Base-by-base conservation (phyloP, 116 monocot genomes). In the Dioscorea cayenensis region DNA sequence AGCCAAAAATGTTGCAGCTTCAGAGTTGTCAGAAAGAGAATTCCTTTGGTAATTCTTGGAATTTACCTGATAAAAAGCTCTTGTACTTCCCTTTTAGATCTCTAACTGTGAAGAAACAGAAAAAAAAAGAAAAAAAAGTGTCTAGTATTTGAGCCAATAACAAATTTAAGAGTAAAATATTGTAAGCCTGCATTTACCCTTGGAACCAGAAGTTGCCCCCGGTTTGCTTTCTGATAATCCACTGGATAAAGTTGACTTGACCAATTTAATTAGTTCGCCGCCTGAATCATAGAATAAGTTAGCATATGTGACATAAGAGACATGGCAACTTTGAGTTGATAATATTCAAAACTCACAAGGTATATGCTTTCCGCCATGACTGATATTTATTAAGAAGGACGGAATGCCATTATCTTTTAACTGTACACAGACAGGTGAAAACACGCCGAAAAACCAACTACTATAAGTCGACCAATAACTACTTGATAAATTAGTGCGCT, bases 81-180 rank as follows among this genome's bases (percentile, higher is more conserved):
- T 67, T 78, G 82, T 83, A 95, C 79, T 92, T 95, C 48, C 83
- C 81, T 71, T 87, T 91, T 51, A 95, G 83, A 67, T 89, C 79
- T 72, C 67, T 76, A 51, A 82, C 95, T 95, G 85, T 73, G 78
- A 9, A 27, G 27, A 73, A 60, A 19, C 38, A 43, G 25, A 1
- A 25, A 25, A 23, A 28, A 5, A 43, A 2, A 43, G 25, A 1
- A 25, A 25, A 23, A 28, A 5, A 43, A 2, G 10, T 49, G 48
- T 25, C 6, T 17, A 25, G 21, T 20, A 23, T 22, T 21, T 50
- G 37, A 68, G 50, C 11, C 16, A 29, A 28, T 10, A 16, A 5
- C 11, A 38, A 43, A 43, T 20, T 61, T 55, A 36, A 12, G 60
- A 72, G 48, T 21, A 22, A 18, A 63, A 21, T 17, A 60, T 8